Conservation (phyloP, 73 alveolate species). For the Blepharisma japonicum region DNA sequence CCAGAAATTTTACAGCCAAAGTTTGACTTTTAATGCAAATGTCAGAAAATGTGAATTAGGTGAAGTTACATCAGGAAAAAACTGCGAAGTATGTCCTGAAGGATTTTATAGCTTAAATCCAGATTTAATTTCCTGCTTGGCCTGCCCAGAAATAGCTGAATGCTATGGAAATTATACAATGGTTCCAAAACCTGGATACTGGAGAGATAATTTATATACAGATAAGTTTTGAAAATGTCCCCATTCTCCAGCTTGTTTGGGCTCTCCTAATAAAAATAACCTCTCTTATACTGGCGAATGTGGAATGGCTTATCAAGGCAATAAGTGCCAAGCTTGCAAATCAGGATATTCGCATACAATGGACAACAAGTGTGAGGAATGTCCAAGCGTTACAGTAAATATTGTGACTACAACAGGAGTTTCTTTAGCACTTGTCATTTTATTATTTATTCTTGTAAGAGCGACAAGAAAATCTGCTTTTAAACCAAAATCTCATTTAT, state of each 20-base stretch:
- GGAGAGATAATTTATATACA: neutral
- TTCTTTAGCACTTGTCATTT: neutral
- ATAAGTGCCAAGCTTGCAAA: neutral
- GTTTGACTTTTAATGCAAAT: neutral
- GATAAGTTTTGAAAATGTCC: slow-evolving; percentile 43
- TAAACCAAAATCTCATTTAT: neutral
- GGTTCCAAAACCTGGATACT: neutral
- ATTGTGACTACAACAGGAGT: neutral
- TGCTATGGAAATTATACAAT: neutral
- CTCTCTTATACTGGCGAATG: neutral
- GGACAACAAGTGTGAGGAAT: neutral
- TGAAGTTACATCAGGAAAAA: neutral
- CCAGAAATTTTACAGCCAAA: neutral
- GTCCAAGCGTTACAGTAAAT: neutral
- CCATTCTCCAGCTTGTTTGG: neutral
- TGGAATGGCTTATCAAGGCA: neutral
- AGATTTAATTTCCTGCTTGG: neutral
- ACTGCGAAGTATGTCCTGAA: neutral
- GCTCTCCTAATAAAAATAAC: neutral
- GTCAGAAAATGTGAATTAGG: neutral
- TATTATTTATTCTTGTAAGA: neutral
- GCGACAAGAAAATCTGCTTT: neutral
- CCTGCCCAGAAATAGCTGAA: neutral
- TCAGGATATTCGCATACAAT: neutral
- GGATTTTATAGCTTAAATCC: neutral